These are phyloP conservation scores for Heteromeles arbutifolia DNA, from an alignment of 306 rosid genomes.

Conservation along the genomic window DNA sequence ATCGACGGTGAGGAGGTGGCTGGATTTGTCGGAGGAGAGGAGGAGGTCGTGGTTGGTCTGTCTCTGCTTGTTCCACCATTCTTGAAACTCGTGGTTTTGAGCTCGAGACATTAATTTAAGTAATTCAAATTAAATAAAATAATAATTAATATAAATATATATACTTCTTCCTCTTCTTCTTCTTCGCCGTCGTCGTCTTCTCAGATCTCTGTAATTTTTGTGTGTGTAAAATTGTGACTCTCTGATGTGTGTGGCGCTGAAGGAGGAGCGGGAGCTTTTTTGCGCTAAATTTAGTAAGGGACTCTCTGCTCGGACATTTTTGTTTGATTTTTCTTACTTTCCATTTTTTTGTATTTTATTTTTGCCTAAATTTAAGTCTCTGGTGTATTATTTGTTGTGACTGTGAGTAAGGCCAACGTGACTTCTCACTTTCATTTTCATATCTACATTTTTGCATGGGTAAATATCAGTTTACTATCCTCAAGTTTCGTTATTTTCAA, in stretches of 20 bases:
- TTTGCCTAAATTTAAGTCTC: neutral
- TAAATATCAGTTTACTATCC: too few relatives aligned
- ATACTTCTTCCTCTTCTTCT: neutral
- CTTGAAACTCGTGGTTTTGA: slow-evolving; percentile 82
- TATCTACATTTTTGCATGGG: neutral
- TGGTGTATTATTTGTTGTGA: neutral
- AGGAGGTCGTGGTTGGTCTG: slow-evolving; percentile 30
- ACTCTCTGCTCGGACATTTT: neutral
- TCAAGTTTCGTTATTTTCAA: too few relatives aligned
- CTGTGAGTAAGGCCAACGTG: neutral
- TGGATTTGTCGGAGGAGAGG: slow-evolving; percentile 11
- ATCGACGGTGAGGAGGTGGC: slow-evolving; percentile 40
- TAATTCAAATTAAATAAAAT: too few relatives aligned
- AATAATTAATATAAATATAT: neutral
- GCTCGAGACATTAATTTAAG: slow-evolving; percentile 55
- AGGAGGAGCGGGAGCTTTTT: neutral
- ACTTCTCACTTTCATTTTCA: neutral
- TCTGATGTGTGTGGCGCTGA: neutral
- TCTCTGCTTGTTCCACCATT: slow-evolving; percentile 98
- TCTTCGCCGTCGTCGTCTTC: neutral
- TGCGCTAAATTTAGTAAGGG: neutral
- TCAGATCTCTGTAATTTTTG: neutral
- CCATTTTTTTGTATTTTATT: too few relatives aligned
- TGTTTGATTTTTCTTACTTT: neutral
- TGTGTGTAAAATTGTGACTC: neutral